Evolutionary conservation across 2,329 filamentous ascomycete species (phyloP).

Genomic region (Cercospora berteroae): DNA sequence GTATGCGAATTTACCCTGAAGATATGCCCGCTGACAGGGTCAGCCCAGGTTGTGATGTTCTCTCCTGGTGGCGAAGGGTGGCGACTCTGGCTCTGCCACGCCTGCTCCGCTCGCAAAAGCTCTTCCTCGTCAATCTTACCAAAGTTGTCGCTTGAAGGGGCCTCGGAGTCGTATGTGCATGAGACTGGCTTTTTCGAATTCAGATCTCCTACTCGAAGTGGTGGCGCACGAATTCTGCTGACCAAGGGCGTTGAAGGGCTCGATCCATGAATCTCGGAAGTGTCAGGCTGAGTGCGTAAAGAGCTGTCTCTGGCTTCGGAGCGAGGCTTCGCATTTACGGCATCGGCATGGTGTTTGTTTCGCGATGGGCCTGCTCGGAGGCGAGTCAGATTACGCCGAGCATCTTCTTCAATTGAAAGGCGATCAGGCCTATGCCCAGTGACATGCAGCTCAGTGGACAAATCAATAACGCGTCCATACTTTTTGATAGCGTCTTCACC

Average conservation of each 20-base stretch:
- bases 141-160: constrained; percentile 31
- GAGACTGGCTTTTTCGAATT: background rate
- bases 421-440: background rate
- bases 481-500: background rate
- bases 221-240: background rate
- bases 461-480: background rate
- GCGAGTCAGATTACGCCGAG: background rate
- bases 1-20: constrained; percentile 57
- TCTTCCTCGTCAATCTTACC: constrained; percentile 30
- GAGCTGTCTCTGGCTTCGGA: background rate
- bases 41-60: constrained; percentile 56
- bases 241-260: background rate
- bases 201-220: background rate
- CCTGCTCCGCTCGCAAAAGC: constrained; percentile 20
- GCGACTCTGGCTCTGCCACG: background rate
- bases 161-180: background rate
- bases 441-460: background rate
- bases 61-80: constrained; percentile 28
- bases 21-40: constrained; percentile 57
- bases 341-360: background rate
- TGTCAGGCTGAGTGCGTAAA: background rate
- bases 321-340: background rate
- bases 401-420: background rate
- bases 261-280: background rate
- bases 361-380: background rate